Evolutionary conservation across 495 filamentous ascomycete species (phyloP).

Genomic region (Lepidopterella palustris): DNA sequence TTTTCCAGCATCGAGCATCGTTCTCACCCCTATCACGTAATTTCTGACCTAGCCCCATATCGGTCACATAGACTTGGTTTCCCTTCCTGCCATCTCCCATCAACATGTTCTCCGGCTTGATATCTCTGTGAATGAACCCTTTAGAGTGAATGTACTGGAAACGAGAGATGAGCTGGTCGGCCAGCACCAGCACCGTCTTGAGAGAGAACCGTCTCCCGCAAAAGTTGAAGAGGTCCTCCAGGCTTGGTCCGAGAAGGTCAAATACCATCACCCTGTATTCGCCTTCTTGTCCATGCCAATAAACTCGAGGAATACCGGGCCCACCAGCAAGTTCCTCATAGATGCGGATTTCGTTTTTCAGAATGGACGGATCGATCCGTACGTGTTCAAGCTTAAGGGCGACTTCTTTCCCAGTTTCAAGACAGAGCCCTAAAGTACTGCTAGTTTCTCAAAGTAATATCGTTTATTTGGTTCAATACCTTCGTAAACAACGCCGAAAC

Average conservation of each 20-base stretch:
- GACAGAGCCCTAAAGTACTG: neutral
- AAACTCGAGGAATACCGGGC: constrained; percentile 12
- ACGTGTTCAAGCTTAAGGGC: constrained; percentile 16
- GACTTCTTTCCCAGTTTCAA: constrained; percentile 7
- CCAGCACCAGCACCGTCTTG: constrained; percentile 23
- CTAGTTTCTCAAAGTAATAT: neutral
- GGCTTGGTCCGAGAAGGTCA: constrained; percentile 19
- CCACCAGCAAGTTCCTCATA: constrained; percentile 9
- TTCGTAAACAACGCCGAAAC: neutral
- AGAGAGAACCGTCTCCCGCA: constrained; percentile 17
- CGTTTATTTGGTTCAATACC: neutral
- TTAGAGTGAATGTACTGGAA: constrained; percentile 18
- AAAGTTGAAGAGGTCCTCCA: constrained; percentile 22
- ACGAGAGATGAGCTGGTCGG: constrained; percentile 19
- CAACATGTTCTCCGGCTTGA: constrained; percentile 26
- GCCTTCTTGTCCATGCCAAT: constrained; percentile 17
- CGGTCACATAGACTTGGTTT: constrained; percentile 21
- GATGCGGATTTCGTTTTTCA: constrained; percentile 14
- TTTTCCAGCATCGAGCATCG: neutral
- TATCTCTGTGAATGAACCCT: constrained; percentile 11
- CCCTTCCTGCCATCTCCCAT: constrained; percentile 20
- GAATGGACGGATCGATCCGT: constrained; percentile 5
- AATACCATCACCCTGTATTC: constrained; percentile 21
- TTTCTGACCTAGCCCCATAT: constrained; percentile 10
- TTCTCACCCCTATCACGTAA: neutral